Evolutionary conservation across 257 asterid genomes (phyloP).

Genomic region (Osmanthus fragrans): DNA sequence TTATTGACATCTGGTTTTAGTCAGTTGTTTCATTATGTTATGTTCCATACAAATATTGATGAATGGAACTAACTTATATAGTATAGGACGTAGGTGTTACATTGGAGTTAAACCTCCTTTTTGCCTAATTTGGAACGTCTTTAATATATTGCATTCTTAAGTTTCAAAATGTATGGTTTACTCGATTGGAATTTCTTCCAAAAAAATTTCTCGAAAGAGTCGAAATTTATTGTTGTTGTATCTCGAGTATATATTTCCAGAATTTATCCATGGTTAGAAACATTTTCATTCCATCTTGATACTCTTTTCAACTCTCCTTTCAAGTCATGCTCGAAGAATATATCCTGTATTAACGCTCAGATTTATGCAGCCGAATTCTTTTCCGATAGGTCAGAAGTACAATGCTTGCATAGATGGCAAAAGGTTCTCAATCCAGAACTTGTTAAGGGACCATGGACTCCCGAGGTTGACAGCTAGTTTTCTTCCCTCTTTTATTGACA

Average conservation of each 20-base stretch:
- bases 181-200: neutral
- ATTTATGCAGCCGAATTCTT: conserved; percentile 80
- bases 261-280: conserved; percentile 6
- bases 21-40: neutral
- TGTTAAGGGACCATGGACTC: conserved; percentile 99
- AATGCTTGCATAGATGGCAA: conserved; percentile 99
- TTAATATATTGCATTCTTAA: neutral
- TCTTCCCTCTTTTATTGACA: conserved; percentile 15
- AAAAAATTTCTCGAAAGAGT: conserved; percentile 4
- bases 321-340: conserved; percentile 12
- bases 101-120: neutral
- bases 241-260: neutral
- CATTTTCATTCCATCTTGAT: conserved; percentile 18
- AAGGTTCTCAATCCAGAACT: conserved; percentile 98
- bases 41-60: neutral
- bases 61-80: neutral
- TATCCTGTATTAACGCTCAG: conserved; percentile 25
- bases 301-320: neutral
- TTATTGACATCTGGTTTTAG: neutral
- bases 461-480: conserved; percentile 56
- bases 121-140: neutral
- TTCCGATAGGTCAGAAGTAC: conserved; percentile 99
- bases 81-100: neutral
- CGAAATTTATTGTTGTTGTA: neutral
- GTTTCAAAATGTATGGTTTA: neutral